Conservation (phyloP, 148 eudicot genomes). For the Chenopodium album region DNA sequence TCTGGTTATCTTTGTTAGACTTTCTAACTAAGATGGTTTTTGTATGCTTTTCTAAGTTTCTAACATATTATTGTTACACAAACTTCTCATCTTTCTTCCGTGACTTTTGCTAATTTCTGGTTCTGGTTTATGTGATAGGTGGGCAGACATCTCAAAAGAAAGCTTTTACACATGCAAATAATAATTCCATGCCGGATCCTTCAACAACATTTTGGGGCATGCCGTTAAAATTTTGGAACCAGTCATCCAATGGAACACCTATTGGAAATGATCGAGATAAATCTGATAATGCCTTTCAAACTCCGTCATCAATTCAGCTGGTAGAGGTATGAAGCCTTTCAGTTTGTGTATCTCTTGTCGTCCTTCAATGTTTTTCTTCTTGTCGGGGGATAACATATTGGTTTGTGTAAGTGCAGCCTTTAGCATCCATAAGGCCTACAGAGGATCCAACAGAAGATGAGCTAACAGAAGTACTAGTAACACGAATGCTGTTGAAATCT, state of each 20-base stretch:
- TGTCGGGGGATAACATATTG: background rate
- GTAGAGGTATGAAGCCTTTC: conserved; percentile 1
- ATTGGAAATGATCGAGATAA: background rate
- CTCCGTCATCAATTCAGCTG: conserved; percentile 7
- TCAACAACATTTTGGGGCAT: conserved; percentile 12
- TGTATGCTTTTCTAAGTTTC: too few relatives aligned
- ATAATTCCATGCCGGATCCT: conserved; percentile 4
- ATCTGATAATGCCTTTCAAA: conserved; percentile 4
- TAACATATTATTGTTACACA: too few relatives aligned
- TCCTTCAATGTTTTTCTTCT: too few relatives aligned
- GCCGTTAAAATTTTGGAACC: conserved; percentile 15
- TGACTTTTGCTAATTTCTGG: too few relatives aligned
- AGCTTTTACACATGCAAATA: too few relatives aligned
- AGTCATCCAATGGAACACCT: conserved; percentile 8
- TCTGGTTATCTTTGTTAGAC: too few relatives aligned
- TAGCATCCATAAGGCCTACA: conserved; percentile 36
- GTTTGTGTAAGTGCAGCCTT: conserved; percentile 32
- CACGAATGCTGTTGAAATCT: conserved; percentile 50
- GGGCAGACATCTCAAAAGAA: too few relatives aligned
- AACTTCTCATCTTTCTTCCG: too few relatives aligned
- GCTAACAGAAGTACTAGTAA: conserved; percentile 44
- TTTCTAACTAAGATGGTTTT: too few relatives aligned
- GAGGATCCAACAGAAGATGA: conserved; percentile 38
- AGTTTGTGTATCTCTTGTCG: too few relatives aligned
- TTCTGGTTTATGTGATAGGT: too few relatives aligned